These are phyloP conservation scores for Pyrenophora teres DNA, from an alignment of 2,329 filamentous ascomycete species.

Conservation along the genomic window DNA sequence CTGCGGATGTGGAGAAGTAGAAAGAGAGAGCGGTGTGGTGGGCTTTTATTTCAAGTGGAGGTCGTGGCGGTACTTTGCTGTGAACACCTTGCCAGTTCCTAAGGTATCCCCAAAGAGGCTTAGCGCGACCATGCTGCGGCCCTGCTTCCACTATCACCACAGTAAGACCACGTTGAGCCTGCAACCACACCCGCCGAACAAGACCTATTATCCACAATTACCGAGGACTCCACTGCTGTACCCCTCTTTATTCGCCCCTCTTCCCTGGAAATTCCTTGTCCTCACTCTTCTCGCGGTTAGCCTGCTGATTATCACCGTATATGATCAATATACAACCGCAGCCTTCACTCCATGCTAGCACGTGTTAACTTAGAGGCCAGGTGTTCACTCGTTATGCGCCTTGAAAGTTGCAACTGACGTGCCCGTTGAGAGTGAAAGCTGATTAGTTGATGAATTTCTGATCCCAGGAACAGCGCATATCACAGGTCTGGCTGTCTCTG, in stretches of 20 bases:
- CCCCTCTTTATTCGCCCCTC: background rate
- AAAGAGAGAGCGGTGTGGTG: slow-evolving; percentile 18
- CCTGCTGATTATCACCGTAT: slow-evolving; percentile 14
- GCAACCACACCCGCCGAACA: slow-evolving; percentile 12
- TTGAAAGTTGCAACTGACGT: background rate
- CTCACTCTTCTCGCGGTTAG: slow-evolving; percentile 19
- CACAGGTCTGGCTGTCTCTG: too few relatives aligned
- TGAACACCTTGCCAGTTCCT: slow-evolving; percentile 14
- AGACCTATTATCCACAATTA: slow-evolving; percentile 1
- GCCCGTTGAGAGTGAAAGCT: too few relatives aligned
- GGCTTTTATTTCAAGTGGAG: slow-evolving; percentile 29
- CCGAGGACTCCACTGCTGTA: background rate
- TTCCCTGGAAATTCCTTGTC: background rate
- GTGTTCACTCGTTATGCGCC: slow-evolving; percentile 23
- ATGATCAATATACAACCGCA: slow-evolving; percentile 34
- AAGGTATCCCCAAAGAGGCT: background rate
- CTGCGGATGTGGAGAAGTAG: slow-evolving; percentile 22
- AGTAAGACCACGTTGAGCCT: slow-evolving; percentile 31
- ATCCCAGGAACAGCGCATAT: too few relatives aligned
- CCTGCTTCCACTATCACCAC: slow-evolving; percentile 9
- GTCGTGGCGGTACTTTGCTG: slow-evolving; percentile 23
- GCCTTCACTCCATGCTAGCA: slow-evolving; percentile 6
- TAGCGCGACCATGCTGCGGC: slow-evolving; percentile 8
- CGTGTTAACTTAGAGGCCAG: slow-evolving; percentile 26
- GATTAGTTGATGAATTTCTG: too few relatives aligned